These are phyloP conservation scores for Diutina rugosa DNA, from an alignment of 1,139 yeast species.

Conservation along the genomic window DNA sequence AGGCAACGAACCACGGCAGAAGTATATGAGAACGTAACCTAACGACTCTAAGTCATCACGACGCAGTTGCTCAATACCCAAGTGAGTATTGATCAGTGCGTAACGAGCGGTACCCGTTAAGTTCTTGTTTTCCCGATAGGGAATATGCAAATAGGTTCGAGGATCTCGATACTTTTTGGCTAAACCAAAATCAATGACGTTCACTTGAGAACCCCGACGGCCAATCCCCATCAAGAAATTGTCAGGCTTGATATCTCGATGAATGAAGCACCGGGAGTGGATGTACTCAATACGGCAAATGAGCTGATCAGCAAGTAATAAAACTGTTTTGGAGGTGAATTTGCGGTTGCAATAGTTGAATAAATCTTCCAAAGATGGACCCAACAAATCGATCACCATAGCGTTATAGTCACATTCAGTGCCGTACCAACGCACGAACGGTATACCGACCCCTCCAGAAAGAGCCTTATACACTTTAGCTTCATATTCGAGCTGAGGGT, in stretches of 20 bases:
- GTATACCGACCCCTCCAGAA: slow-evolving; percentile 96
- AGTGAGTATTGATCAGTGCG: slow-evolving; percentile 89
- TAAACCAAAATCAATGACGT: slow-evolving; percentile 92
- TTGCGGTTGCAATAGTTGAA: slow-evolving; percentile 93
- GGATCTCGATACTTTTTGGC: slow-evolving; percentile 96
- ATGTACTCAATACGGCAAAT: slow-evolving; percentile 89
- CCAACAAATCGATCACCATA: slow-evolving; percentile 89
- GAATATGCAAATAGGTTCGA: slow-evolving; percentile 88
- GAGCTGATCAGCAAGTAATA: slow-evolving; percentile 87
- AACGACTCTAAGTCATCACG: slow-evolving; percentile 93
- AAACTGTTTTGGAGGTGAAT: slow-evolving; percentile 86
- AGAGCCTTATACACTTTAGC: slow-evolving; percentile 89
- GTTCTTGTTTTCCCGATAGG: slow-evolving; percentile 91
- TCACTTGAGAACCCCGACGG: slow-evolving; percentile 87
- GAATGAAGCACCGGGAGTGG: slow-evolving; percentile 91
- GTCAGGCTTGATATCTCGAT: slow-evolving; percentile 89
- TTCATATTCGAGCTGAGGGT: slow-evolving; percentile 94
- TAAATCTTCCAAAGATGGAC: slow-evolving; percentile 90
- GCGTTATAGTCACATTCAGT: slow-evolving; percentile 95
- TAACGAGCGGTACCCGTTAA: slow-evolving; percentile 96
- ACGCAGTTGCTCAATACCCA: slow-evolving; percentile 93
- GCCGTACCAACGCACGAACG: slow-evolving; percentile 95
- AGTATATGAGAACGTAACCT: slow-evolving; percentile 91
- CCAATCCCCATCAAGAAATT: slow-evolving; percentile 96
- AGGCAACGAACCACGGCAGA: slow-evolving; percentile 89